Evolutionary conservation across 1,139 yeast species (phyloP), one percentile per base, ranked within the genome.

Genomic region (Blastobotrys serpentis): DNA sequence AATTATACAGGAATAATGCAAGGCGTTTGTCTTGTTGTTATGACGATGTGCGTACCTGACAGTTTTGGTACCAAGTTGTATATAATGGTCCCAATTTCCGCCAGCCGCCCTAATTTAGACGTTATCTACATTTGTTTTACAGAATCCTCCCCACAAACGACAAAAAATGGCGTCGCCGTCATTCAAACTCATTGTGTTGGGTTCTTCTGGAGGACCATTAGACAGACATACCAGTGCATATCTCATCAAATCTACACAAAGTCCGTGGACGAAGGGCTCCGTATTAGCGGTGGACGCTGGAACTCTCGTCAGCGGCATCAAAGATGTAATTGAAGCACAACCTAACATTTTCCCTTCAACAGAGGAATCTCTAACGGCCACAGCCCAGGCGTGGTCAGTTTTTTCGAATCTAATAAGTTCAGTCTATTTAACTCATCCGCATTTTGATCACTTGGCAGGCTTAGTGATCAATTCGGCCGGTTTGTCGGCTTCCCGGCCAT

Each of bases 261-360:
- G 74, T 1, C 56, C 75, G 0, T 81, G 59, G 67, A 6, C 47
- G 56, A 22, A 54, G 62, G 33, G 54, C 55, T 44, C 73, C 41
- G 58, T 84, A 4, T 52, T 85, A 10, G 79, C 85, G 44, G 66
- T 89, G 7, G 97, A 89, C 64, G 95, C 88, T 1, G 97, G 97
- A 0, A 73, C 84, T 4, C 89, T 95, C 1, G 59, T 85, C 38
- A 70, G 81, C 1, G 77, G 77, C 46, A 64, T 88, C 6, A 63
- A 77, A 1, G 81, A 79, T 40, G 73, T 82, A 42, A 70, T 84
- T n/a, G 54, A 13, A n/a, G 7, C 33, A 22, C 8, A 41, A 18
- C 44, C 37, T 2, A 11, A 14, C 37, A 10, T 16, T 10, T 29
- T 41, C 8, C 38, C 44, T 3, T 18, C 37, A 2, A 23, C 34